These are phyloP conservation scores for Anthracocystis panici-leucophaei DNA, from an alignment of 1,284 basidiomycete genomes.

Conservation along the genomic window DNA sequence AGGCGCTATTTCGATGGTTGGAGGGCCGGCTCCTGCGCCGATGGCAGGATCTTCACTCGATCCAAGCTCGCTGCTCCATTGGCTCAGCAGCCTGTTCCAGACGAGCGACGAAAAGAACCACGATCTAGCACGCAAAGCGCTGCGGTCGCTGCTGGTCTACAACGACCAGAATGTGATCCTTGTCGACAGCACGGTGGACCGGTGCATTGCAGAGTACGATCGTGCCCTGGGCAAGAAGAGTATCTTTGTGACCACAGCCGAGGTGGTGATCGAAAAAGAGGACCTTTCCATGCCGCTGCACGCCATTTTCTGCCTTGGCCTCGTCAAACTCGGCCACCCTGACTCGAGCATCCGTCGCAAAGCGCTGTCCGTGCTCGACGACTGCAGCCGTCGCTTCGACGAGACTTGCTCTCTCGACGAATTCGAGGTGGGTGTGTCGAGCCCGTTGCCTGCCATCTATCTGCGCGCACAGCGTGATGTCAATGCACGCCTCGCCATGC, in stretches of 20 bases:
- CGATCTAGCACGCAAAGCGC: conserved; percentile 75
- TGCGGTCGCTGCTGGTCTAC: conserved; percentile 79
- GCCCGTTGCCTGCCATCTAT: conserved; percentile 81
- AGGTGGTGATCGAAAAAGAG: conserved; percentile 77
- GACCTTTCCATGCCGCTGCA: conserved; percentile 78
- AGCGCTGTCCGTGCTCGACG: conserved; percentile 84
- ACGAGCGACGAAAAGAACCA: conserved; percentile 69
- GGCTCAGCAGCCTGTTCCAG: conserved; percentile 72
- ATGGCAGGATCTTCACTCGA: conserved; percentile 76
- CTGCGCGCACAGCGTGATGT: conserved; percentile 83
- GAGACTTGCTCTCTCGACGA: conserved; percentile 38
- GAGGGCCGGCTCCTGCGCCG: conserved; percentile 84
- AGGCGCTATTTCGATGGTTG: conserved; percentile 62
- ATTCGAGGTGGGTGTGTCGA: conserved; percentile 82
- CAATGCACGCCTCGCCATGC: conserved; percentile 82
- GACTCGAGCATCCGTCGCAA: conserved; percentile 78
- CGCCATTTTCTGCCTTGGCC: conserved; percentile 82
- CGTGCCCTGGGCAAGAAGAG: conserved; percentile 71
- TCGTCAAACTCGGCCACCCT: conserved; percentile 87
- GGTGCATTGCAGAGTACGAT: conserved; percentile 77
- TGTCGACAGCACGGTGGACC: conserved; percentile 78
- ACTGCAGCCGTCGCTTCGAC: conserved; percentile 71
- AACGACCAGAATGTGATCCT: conserved; percentile 77
- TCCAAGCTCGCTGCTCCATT: conserved; percentile 70
- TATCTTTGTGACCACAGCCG: conserved; percentile 84